Percentiles rank a stretch among this genome's conserved stretches.
phyloP scores from a whole-genome alignment of 768 basidiomycete species.

The Mycena albidolilacea region DNA sequence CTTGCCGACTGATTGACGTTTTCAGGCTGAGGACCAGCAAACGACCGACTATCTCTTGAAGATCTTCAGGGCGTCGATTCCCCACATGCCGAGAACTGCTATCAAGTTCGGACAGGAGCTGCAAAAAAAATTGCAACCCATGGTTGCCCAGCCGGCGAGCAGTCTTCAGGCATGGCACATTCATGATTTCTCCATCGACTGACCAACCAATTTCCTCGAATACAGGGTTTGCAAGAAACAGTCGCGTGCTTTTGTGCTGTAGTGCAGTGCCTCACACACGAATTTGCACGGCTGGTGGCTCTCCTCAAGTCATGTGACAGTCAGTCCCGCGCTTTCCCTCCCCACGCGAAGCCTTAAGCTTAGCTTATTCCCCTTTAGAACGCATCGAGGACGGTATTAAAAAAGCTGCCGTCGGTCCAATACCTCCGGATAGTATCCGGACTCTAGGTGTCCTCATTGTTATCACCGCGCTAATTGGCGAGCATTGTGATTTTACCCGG shows the following conservation, averaged over 20 bases:
- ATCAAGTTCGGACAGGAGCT: constrained; percentile 91
- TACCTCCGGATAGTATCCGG: constrained; percentile 65
- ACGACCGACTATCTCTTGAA: constrained; percentile 91
- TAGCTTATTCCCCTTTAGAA: constrained; percentile 51
- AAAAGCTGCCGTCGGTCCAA: constrained; percentile 52
- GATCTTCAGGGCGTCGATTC: constrained; percentile 89
- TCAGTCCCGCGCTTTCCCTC: constrained; percentile 50
- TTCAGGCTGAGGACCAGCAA: constrained; percentile 84
- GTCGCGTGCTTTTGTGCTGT: constrained; percentile 94
- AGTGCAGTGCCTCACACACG: constrained; percentile 88
- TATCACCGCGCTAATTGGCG: constrained; percentile 88
- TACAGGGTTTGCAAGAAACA: constrained; percentile 85
- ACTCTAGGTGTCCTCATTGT: constrained; percentile 81
- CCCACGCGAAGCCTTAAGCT: too few relatives aligned
- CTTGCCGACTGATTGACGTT: constrained; percentile 1
- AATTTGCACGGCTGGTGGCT: constrained; percentile 82
- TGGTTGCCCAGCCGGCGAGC: constrained; percentile 91
- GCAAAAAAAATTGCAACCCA: constrained; percentile 85
- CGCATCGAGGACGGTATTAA: constrained; percentile 74
- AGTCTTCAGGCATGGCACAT: constrained; percentile 70
- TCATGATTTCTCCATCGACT: constrained; percentile 22
- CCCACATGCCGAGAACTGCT: constrained; percentile 91
- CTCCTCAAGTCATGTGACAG: constrained; percentile 91
- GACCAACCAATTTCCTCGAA: neutral
- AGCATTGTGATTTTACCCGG: constrained; percentile 90